A percentile compares a stretch with the other conserved stretches of the same genome.
Evolutionary conservation across 257 asterid species (phyloP).

Genomic region (Scutellaria minor): DNA sequence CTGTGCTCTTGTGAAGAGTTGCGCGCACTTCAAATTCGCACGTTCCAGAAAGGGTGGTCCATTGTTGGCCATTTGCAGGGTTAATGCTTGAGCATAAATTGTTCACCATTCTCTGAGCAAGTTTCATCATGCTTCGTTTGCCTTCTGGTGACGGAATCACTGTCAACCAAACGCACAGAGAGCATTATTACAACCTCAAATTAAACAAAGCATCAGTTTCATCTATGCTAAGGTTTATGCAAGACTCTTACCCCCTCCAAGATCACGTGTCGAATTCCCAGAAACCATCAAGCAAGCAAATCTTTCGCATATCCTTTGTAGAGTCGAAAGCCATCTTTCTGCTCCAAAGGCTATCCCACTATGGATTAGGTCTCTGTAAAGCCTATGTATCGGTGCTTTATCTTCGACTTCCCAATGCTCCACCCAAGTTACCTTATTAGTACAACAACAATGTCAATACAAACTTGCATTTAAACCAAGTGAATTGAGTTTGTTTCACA

Average conservation of each 20-base stretch:
- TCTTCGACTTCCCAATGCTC: constrained; percentile 94
- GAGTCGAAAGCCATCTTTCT: constrained; percentile 84
- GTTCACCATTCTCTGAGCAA: constrained; percentile 90
- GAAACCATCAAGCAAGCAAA: constrained; percentile 79
- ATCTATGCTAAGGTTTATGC: background rate
- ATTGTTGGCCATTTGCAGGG: constrained; percentile 80
- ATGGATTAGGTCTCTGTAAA: constrained; percentile 74
- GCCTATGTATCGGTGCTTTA: constrained; percentile 60
- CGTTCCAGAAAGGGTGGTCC: constrained; percentile 73
- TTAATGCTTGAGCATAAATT: constrained; percentile 81
- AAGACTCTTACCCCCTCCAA: constrained; percentile 67
- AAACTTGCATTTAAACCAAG: background rate
- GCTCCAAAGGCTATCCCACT: constrained; percentile 92
- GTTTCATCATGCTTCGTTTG: constrained; percentile 92
- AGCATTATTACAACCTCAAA: background rate
- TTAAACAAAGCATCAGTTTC: background rate
- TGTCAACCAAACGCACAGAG: constrained; percentile 9
- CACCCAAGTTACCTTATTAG: constrained; percentile 82
- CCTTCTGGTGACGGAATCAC: constrained; percentile 88
- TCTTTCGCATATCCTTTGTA: constrained; percentile 82
- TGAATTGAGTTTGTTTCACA: background rate
- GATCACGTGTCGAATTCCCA: constrained; percentile 65
- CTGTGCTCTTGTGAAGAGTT: constrained; percentile 71
- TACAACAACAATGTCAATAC: background rate
- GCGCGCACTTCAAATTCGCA: constrained; percentile 85